Conservation (phyloP, 495 filamentous ascomycete species). For the Penicillium soppii region DNA sequence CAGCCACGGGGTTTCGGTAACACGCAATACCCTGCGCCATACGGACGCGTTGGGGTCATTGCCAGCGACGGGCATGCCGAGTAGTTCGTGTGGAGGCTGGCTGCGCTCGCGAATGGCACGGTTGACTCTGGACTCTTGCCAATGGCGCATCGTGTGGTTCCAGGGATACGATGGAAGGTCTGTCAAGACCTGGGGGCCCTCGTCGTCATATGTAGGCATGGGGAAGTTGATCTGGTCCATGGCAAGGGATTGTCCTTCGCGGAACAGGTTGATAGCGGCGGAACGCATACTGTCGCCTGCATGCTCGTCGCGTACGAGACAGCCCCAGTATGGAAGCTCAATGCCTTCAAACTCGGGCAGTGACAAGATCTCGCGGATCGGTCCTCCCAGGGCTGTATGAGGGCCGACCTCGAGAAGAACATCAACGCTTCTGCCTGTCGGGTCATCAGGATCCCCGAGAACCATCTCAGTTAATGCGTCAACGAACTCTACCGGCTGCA, state of each 20-base stretch:
- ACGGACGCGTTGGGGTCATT: background rate
- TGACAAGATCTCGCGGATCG: conserved; percentile 16
- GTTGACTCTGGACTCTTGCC: background rate
- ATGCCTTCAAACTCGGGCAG: conserved; percentile 6
- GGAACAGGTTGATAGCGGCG: background rate
- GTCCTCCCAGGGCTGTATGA: conserved; percentile 36
- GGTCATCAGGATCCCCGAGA: background rate
- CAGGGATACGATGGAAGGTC: background rate
- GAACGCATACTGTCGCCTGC: background rate
- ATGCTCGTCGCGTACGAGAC: conserved; percentile 4
- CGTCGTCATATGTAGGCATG: background rate
- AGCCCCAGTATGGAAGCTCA: background rate
- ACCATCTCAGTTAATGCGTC: conserved; percentile 5
- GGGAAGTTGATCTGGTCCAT: background rate
- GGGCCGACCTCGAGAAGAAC: conserved; percentile 50
- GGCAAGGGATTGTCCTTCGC: background rate
- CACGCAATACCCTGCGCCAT: background rate
- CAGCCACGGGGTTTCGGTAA: background rate
- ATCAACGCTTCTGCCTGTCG: background rate
- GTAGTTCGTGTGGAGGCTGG: background rate
- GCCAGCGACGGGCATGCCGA: background rate
- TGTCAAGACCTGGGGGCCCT: background rate
- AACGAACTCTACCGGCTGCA: conserved; percentile 17
- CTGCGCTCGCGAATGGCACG: background rate
- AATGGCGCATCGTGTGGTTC: background rate